phyloP scores from a whole-genome alignment of 1,139 yeast species.

The Petasospora fabianii region DNA sequence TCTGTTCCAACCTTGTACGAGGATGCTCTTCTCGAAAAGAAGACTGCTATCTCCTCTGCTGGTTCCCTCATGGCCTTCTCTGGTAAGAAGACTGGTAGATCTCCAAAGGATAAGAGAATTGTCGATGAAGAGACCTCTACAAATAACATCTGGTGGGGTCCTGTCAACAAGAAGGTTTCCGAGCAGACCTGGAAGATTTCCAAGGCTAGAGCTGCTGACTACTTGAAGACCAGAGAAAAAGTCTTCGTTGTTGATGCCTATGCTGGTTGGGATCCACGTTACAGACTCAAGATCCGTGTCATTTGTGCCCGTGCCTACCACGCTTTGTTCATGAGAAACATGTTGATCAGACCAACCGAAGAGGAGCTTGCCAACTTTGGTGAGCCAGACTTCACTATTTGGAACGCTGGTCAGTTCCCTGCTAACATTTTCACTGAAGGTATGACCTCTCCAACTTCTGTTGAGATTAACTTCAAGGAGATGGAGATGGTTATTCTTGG shows the following conservation, averaged over 20 bases:
- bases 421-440: constrained; percentile 96
- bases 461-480: constrained; percentile 92
- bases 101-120: constrained; percentile 97
- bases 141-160: constrained; percentile 98
- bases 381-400: constrained; percentile 96
- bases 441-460: constrained; percentile 95
- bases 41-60: constrained; percentile 87
- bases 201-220: constrained; percentile 95
- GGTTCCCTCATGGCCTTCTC: constrained; percentile 97
- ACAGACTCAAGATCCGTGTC: constrained; percentile 93
- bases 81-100: constrained; percentile 95
- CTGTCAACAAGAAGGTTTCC: constrained; percentile 92
- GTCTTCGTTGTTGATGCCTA: constrained; percentile 93
- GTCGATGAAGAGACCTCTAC: constrained; percentile 89
- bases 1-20: constrained; percentile 92
- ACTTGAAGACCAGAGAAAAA: constrained; percentile 92
- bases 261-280: constrained; percentile 99
- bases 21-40: constrained; percentile 85
- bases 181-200: constrained; percentile 95
- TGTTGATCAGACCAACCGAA: constrained; percentile 92
- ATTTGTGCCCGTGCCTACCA: constrained; percentile 99
- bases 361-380: constrained; percentile 90
- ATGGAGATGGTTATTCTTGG: constrained; percentile 99
- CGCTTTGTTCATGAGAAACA: constrained; percentile 96
- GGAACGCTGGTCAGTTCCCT: constrained; percentile 99